Evolutionary conservation across 805 yeast genomes (phyloP), one percentile per base, ranked within the genome.

Genomic region (Starmerella vitae): DNA sequence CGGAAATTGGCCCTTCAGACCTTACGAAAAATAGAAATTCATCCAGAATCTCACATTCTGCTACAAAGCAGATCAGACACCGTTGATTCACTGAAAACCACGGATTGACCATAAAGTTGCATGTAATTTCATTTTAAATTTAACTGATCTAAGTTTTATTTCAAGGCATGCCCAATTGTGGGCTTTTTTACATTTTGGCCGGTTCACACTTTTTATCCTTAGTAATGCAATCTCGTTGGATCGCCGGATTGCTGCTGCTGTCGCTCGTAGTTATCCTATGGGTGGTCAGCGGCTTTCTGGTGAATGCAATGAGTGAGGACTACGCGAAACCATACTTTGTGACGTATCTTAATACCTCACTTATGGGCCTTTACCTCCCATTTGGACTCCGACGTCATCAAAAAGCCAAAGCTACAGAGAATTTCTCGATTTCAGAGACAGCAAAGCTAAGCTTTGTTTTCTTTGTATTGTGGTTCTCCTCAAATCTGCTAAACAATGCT

Each of bases 241-340:
- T 77, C 0, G 52, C 82, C 17, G 97, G 97, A 2, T 68, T 88
- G 18, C 49, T 77, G 18, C 71, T 82, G 60, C 67, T 86, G 19
- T 66, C 73, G 1, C 64, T 79, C 32, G 97, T 86, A 33, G 83
- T 88, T 20, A 57, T 81, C 1, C 69, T 84, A 19, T 88, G 98
- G 98, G 96, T 91, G 9, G 62, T 79, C 27, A 83, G 94, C 3
- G 82, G 94, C 3, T 88, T 85, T 50, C 58, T 88, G 34, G 78
- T 91, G 27, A 85, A 82, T 58, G 76, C 74, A 31, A 64, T 52
- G 49, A 68, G 71, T 34, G 72, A 69, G 42, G 62, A 68, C 20
- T 91, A 84, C 58, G 62, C 84, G 34, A 91, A 91, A 60, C 98
- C 98, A 14, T 86, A 84, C 55, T 71, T 86, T 45, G 81, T 91